phyloP scores from a whole-genome alignment of 2,329 filamentous ascomycete genomes.

The Cercospora brassicicola region DNA sequence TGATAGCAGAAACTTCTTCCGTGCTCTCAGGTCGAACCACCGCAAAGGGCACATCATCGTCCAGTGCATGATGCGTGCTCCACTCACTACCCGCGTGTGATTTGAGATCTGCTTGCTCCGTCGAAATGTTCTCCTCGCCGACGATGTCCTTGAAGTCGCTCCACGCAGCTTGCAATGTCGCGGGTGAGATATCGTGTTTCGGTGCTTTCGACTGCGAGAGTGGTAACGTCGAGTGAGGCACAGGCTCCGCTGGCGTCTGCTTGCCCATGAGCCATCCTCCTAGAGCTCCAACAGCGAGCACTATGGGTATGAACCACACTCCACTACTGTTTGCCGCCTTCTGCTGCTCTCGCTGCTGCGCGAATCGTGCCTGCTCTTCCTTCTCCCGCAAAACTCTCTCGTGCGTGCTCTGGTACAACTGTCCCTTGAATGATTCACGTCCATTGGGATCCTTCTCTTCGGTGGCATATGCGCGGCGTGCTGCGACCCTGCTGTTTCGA shows the following conservation, averaged over 20 bases:
- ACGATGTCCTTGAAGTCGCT: conserved; percentile 62
- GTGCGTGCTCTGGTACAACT: conserved; percentile 62
- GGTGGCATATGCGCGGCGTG: conserved; percentile 41
- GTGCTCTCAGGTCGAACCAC: conserved; percentile 76
- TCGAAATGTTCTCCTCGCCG: conserved; percentile 64
- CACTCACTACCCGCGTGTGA: conserved; percentile 63
- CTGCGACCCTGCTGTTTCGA: conserved; percentile 12
- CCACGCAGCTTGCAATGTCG: conserved; percentile 65
- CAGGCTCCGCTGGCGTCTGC: conserved; percentile 46
- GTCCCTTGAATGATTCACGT: conserved; percentile 56
- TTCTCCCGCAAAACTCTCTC: conserved; percentile 60
- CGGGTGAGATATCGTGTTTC: conserved; percentile 56
- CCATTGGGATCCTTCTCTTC: conserved; percentile 42
- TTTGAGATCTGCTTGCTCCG: conserved; percentile 54
- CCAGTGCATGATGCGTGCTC: conserved; percentile 55
- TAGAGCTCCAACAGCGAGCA: conserved; percentile 52
- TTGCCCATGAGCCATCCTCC: conserved; percentile 59
- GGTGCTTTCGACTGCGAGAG: conserved; percentile 51
- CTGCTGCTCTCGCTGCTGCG: conserved; percentile 39
- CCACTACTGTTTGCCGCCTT: conserved; percentile 33
- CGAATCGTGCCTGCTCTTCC: conserved; percentile 55
- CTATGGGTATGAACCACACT: conserved; percentile 41
- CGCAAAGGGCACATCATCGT: conserved; percentile 54
- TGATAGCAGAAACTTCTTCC: conserved; percentile 79
- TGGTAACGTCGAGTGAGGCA: conserved; percentile 58